Base-by-base conservation (phyloP, 2,329 filamentous ascomycete species). In the Claviceps paspali region DNA sequence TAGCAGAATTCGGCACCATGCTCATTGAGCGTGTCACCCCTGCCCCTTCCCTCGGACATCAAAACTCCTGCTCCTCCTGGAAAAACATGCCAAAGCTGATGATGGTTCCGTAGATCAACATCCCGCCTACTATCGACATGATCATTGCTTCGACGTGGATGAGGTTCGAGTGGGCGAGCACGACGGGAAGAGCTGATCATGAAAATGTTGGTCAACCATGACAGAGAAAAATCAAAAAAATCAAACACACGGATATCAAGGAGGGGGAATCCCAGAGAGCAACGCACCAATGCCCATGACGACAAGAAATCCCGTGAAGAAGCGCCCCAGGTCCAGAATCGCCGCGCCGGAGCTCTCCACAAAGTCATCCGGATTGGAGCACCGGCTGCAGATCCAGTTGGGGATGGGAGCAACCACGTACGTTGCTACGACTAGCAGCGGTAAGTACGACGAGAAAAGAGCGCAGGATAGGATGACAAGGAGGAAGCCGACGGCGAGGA, bases 1-100 rank as follows among this genome's bases (percentile, higher is more conserved):
- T n/a, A n/a, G n/a, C n/a, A n/a, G n/a, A n/a, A n/a, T n/a, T n/a
- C n/a, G n/a, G n/a, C n/a, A n/a, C n/a, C n/a, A n/a, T n/a, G n/a
- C n/a, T n/a, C n/a, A n/a, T n/a, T n/a, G n/a, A n/a, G n/a, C n/a
- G n/a, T n/a, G n/a, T n/a, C n/a, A n/a, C n/a, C n/a, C n/a, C n/a
- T n/a, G n/a, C n/a, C n/a, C n/a, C n/a, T n/a, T n/a, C n/a, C n/a
- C n/a, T n/a, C 21, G 21, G 5, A 8, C 8, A 32, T 64, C 63
- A 96, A 59, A 96, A 98, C 51, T 96, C 91, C 55, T 93, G 82
- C 57, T 96, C 86, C 61, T 96, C 87, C 57, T 88, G 82, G 69
- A 98, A 98, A 66, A 96, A 98, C 77, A 95, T 82, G 47, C 82
- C 80, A 61, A 98, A 98, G 64, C 82, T 91, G 62, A 98, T 92